Evolutionary conservation across 257 asterid genomes (phyloP).

Genomic region (Ehretia macrophylla): DNA sequence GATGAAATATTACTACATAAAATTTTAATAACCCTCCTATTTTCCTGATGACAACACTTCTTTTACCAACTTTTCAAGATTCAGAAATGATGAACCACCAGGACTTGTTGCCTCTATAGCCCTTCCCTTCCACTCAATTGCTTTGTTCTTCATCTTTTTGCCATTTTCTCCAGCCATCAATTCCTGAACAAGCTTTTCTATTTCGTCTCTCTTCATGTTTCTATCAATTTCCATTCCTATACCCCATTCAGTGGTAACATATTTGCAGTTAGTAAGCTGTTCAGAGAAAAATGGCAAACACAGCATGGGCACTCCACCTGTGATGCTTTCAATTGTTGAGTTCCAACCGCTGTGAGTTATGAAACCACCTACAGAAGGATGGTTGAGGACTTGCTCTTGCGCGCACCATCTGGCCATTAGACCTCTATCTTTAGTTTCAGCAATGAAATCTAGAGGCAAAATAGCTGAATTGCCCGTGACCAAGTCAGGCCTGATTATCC

Average conservation of each 20-base stretch:
- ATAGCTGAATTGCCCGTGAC: background rate
- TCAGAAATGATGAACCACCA: background rate
- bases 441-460: conserved; percentile 6
- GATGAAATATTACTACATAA: too few species aligned
- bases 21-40: too few species aligned
- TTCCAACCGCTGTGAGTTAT: conserved; percentile 18
- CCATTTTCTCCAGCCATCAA: too few species aligned
- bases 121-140: conserved; percentile 5
- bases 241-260: background rate
- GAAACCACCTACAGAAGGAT: conserved; percentile 7
- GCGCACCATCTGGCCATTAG: conserved; percentile 17
- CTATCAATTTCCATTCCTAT: conserved; percentile 10
- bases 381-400: conserved; percentile 14
- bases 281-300: conserved; percentile 20
- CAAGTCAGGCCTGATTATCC: conserved; percentile 14
- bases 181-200: conserved; percentile 13
- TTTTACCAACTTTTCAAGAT: background rate
- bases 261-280: conserved; percentile 16
- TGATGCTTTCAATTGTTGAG: conserved; percentile 5
- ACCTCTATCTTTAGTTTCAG: conserved; percentile 6
- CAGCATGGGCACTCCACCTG: conserved; percentile 9
- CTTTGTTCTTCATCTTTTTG: conserved; percentile 15
- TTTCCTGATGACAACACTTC: too few species aligned
- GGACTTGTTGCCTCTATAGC: background rate
- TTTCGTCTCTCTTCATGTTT: conserved; percentile 10